Base-by-base conservation (phyloP, 2,329 filamentous ascomycete species). In the Teratosphaeriaceae sp. region DNA sequence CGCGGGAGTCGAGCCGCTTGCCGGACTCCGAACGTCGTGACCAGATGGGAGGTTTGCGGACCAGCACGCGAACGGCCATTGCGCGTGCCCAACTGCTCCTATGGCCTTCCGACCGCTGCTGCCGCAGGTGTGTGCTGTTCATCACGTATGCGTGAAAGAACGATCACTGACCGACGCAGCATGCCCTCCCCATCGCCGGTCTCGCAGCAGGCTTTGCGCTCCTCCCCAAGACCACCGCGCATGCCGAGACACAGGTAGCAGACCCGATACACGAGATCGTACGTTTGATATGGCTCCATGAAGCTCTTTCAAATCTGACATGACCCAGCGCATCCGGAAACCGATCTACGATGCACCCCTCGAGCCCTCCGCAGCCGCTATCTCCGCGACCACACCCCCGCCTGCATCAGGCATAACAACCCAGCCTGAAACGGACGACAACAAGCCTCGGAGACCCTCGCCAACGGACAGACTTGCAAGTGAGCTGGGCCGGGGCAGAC, bases 381-480 rank as follows among this genome's bases (percentile, higher is more conserved):
- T 64, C 64, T 51, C 61, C 60, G 57, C 64, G 50, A 62, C 64
- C 40, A 62, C 63, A 44, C 59, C 66, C 50, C 48, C 60, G n/a
- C 58, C 62, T 36, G 59, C 56, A 30, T 59, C 59, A n/a, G 58
- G 55, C 43, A 60, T 59, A 50, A 57, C 59, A 42, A 43, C 57
- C 22, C 56, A 56, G 42, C 56, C 58, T 15, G 54, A 60, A 22
- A 31, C 29, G 52, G 48, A 55, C 48, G 47, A 54, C 46, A 48
- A 57, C 43, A 52, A 51, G 52, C 54, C 57, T 54, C 47, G 46
- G 15, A 20, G 47, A 39, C 86, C 87, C 12, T 88, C 88, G 18
- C 88, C 88, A 12, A 97, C 92, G 52, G 89, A 95, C 67, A 84
- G 88, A 38, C 79, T 98, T 27, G 88, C 92, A 46, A 75, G 75